A percentile compares a stretch with the other conserved stretches of the same genome.
Evolutionary conservation across 768 basidiomycete species (phyloP).

Genomic region (Gymnopilus junonius): DNA sequence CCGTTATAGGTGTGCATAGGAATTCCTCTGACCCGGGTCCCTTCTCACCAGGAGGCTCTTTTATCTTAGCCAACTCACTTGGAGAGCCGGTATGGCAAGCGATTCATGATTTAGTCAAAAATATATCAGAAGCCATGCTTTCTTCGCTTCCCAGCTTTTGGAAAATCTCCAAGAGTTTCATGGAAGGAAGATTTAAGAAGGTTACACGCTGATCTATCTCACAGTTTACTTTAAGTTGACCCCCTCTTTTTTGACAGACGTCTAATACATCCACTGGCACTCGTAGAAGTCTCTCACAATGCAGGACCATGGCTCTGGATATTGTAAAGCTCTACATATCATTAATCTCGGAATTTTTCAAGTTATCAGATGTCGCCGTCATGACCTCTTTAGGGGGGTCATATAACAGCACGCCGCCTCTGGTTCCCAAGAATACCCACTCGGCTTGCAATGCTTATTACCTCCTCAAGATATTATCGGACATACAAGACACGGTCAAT

Average conservation of each 20-base stretch:
- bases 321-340: conserved; percentile 86
- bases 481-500: conserved; percentile 84
- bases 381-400: conserved; percentile 35
- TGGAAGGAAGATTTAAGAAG: conserved; percentile 93
- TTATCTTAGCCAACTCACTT: conserved; percentile 60
- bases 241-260: conserved; percentile 23
- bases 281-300: conserved; percentile 82
- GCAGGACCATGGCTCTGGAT: conserved; percentile 86
- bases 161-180: conserved; percentile 88
- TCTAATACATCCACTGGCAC: conserved; percentile 44
- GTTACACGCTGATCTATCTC: conserved; percentile 42
- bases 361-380: conserved; percentile 68
- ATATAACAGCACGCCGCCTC: conserved; percentile 45
- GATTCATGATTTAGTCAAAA: conserved; percentile 79
- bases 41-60: conserved; percentile 3
- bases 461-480: conserved; percentile 77
- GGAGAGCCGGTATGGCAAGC: conserved; percentile 85
- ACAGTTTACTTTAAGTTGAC: conserved; percentile 5
- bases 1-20: conserved; percentile 53
- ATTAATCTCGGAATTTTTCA: conserved; percentile 84
- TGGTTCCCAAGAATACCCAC: conserved; percentile 77
- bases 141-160: conserved; percentile 91
- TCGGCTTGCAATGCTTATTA: conserved; percentile 84
- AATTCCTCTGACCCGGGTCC: background rate
- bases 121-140: conserved; percentile 83